Base-by-base conservation (phyloP, 495 filamentous ascomycete genomes). In the Melanomma pulvis-pyrius region DNA sequence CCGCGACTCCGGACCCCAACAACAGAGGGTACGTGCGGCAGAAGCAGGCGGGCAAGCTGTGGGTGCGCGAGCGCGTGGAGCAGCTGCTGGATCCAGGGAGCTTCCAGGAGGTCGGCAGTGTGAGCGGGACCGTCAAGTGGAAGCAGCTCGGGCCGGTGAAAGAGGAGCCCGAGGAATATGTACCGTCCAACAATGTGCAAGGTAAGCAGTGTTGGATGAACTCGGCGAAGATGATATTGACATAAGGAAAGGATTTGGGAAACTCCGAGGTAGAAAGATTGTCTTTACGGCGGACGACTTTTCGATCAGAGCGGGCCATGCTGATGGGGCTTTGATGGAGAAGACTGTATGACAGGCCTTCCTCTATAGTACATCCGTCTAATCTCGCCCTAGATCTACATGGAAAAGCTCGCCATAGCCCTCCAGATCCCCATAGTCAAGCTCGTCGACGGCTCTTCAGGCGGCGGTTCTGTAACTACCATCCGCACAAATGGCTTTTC, bases 271-370 rank as follows among this genome's bases (percentile, higher is more conserved):
- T 1, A 76, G 86, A 17, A 81, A 81, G 39, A 77, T 87, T 0
- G 74, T 87, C 6, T 78, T 88, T 44, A 87, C 85, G 1, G 84
- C 84, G 7, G 86, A 87, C 66, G 86, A 88, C 67, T 87, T 87
- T 53, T 84, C 82, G n/a, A 82, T 88, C 30, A 74, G 86, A 5
- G 83, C 84, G 36, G 86, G 85, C 4, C 86, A 88, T 78, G 83
- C 85, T 0, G 86, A 88, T 73, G 85, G 86, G 0, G 79, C 84
- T 6, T 77, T 82, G 56, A 73, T 78, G 53, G 82, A 78, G 47
- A 87, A 86, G 78, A 87, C 84, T 15, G 75, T 73, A 48, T 13
- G 52, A 13, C 17, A 32, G 32, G 28, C 15, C 6, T 11, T 22
- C 21, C 28, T 19, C 9, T 3, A 26, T 21, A 4, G 13, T 39